Evolutionary conservation across 2,329 filamentous ascomycete species (phyloP).

Genomic region (Trichoderma sp.): DNA sequence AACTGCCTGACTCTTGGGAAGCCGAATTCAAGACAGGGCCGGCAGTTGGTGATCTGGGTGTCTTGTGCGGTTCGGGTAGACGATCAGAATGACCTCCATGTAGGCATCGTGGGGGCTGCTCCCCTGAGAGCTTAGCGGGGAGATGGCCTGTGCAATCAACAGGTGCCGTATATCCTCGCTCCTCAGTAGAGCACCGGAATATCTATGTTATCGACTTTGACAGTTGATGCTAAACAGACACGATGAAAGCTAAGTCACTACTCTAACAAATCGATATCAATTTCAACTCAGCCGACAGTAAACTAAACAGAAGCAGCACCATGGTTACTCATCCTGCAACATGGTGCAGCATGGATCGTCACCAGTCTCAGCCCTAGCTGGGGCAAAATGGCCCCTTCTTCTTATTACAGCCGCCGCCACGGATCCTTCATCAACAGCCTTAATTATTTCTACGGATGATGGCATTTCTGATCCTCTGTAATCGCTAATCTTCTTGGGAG

Average conservation of each 20-base stretch:
- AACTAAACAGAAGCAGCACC: not conserved
- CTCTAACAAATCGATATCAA: not conserved
- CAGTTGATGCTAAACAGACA: not conserved
- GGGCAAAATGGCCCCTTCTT: not conserved
- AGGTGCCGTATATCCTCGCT: not conserved
- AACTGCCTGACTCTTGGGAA: not conserved
- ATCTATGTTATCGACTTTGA: not conserved
- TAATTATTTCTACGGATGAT: not conserved
- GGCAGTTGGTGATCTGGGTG: not conserved
- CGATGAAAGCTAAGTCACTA: not conserved
- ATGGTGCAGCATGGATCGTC: not conserved
- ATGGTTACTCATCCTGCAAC: not conserved
- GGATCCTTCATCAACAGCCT: not conserved
- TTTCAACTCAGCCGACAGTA: not conserved
- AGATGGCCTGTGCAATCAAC: not conserved
- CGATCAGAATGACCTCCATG: not conserved
- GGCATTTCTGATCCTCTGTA: not conserved
- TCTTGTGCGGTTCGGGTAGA: not conserved
- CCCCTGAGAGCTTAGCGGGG: not conserved
- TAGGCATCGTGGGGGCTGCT: not conserved
- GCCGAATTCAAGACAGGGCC: not conserved
- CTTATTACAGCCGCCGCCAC: not conserved
- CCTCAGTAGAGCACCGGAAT: not conserved
- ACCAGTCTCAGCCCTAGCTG: not conserved
- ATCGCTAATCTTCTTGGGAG: not conserved